Base-by-base conservation (phyloP, 768 basidiomycete species). In the Polyporus arcularius region DNA sequence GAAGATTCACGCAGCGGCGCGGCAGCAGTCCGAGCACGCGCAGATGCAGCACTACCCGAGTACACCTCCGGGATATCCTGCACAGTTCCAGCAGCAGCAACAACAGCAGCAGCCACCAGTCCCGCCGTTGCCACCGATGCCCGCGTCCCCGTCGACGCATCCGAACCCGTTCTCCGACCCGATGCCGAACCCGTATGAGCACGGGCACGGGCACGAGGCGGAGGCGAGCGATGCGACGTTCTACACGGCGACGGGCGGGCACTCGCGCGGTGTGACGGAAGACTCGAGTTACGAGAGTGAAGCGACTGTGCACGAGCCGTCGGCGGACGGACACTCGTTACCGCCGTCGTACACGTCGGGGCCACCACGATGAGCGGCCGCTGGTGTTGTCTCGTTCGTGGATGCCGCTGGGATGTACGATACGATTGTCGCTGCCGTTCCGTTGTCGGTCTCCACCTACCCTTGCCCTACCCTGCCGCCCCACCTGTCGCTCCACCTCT, bases 171-270 rank as follows among this genome's bases (percentile, higher is more conserved):
- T 63, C 49, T 30, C 26, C 48, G 62, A 63, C 53, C 62, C 61
- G 40, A 57, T 62, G 61, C 56, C 56, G 45, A 62, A 62, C 52
- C 61, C 61, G 56, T 62, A 62, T 47, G 62, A 59, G 41, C 12
- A 21, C 21, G 49, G 31, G 42, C 40, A 28, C 18, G 50, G 60
- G 30, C 57, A 58, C 62, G 57, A 52, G 42, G 48, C 57, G 31
- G 53, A 63, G 48, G 38, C 57, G 57, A 63, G 47, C 53, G 62
- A 63, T 48, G 57, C 57, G 53, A 63, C 62, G 57, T 63, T 63
- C 57, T 63, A 63, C 42, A 63, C 62, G 11, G 62, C 62, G 8
- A 32, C 18, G 16, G 52, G 53, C n/a, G 57, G 28, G 32, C 57
- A 55, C 15, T 55, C 57, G 53, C 53, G 51, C 16, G 57, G 46